A percentile compares a stretch with the other conserved stretches of the same genome.
Evolutionary conservation across 805 yeast genomes (phyloP).

Genomic region (Saccharomycopsis fermentans): DNA sequence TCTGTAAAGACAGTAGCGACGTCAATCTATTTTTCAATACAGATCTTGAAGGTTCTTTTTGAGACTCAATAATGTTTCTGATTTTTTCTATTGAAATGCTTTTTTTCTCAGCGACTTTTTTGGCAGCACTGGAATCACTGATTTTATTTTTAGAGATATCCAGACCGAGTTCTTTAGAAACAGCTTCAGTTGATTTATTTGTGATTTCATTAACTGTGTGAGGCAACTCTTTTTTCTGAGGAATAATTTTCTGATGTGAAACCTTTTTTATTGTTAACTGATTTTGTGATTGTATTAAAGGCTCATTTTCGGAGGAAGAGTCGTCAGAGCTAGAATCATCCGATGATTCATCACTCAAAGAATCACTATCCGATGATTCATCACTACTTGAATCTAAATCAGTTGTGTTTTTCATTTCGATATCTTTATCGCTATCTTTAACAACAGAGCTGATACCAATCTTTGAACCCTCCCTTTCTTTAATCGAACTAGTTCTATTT

Average conservation of each 20-base stretch:
- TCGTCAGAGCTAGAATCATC: not conserved
- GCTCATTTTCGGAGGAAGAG: not conserved
- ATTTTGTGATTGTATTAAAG: not conserved
- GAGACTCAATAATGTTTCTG: not conserved
- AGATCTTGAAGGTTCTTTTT: not conserved
- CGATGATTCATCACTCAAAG: not conserved
- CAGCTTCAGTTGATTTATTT: not conserved
- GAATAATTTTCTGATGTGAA: not conserved
- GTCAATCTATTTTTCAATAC: slow-evolving; percentile 12
- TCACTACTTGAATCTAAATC: not conserved
- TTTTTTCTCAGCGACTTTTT: not conserved
- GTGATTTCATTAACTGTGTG: not conserved
- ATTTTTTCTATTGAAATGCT: not conserved
- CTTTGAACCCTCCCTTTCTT: not conserved
- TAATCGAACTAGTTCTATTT: not conserved
- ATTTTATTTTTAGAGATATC: not conserved
- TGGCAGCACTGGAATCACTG: not conserved
- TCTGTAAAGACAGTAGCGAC: slow-evolving; percentile 41
- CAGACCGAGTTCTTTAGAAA: not conserved
- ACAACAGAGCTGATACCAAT: not conserved
- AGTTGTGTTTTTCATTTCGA: not conserved
- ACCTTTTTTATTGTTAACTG: not conserved
- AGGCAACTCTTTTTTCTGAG: not conserved
- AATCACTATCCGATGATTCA: not conserved
- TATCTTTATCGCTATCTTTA: not conserved